phyloP scores from a whole-genome alignment of 345 rosid genomes.

The Melaleuca alternifolia region DNA sequence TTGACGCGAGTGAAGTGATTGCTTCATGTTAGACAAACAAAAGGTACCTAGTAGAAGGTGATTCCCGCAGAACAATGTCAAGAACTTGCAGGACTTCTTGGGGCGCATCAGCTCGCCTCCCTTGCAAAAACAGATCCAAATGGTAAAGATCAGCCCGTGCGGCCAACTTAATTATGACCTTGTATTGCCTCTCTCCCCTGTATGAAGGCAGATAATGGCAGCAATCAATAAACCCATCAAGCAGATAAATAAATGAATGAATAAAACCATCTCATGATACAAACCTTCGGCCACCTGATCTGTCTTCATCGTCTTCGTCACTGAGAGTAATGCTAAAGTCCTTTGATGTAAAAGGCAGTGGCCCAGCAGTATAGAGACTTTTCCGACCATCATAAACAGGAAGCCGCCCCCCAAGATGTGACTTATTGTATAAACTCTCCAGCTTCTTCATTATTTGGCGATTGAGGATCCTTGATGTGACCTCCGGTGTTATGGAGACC shows the following conservation, averaged over 20 bases:
- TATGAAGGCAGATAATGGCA: neutral
- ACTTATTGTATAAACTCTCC: conserved; percentile 44
- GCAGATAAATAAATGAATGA: neutral
- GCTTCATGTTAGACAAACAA: neutral
- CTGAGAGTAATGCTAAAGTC: conserved; percentile 61
- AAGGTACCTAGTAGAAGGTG: conserved; percentile 59
- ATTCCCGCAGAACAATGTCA: conserved; percentile 92
- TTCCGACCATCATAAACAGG: conserved; percentile 95
- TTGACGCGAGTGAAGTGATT: neutral
- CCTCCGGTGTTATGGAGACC: conserved; percentile 82
- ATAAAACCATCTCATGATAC: neutral
- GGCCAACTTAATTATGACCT: conserved; percentile 65
- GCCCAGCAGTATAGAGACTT: conserved; percentile 89
- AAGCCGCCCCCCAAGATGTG: conserved; percentile 86
- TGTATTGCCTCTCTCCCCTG: conserved; percentile 75
- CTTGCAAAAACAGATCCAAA: conserved; percentile 71
- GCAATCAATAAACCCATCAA: neutral
- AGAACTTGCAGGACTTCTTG: conserved; percentile 99
- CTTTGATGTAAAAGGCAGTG: conserved; percentile 71
- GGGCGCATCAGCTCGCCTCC: conserved; percentile 89
- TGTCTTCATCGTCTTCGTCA: conserved; percentile 65
- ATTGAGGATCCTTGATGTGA: conserved; percentile 68
- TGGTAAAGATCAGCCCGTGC: conserved; percentile 93
- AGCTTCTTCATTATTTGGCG: conserved; percentile 81
- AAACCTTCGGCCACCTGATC: conserved; percentile 66